Percentiles rank a stretch among this genome's conserved stretches.
phyloP scores from a whole-genome alignment of 345 rosid species.

The Murraya koenigii region DNA sequence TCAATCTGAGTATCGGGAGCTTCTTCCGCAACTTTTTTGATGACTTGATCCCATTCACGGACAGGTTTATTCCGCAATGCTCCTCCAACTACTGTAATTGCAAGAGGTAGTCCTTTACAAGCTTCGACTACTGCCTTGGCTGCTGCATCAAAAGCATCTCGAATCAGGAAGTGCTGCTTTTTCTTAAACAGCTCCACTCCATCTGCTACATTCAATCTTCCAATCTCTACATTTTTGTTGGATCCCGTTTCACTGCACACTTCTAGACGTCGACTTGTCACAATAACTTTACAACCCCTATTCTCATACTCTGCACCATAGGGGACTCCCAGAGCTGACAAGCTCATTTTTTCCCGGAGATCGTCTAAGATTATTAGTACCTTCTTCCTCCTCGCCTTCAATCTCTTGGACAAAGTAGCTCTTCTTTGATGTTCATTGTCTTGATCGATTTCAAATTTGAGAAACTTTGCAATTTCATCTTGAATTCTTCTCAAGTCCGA shows the following conservation, averaged over 20 bases:
- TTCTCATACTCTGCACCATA: background rate
- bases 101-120: slow-evolving; percentile 24
- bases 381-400: slow-evolving; percentile 8
- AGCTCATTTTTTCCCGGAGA: slow-evolving; percentile 20
- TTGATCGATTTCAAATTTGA: slow-evolving; percentile 12
- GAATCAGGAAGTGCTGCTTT: slow-evolving; percentile 1
- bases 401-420: background rate
- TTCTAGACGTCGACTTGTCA: slow-evolving; percentile 11
- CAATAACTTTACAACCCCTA: slow-evolving; percentile 21
- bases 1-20: background rate
- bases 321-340: slow-evolving; percentile 23
- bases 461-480: slow-evolving; percentile 11
- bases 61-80: background rate
- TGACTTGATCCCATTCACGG: slow-evolving; percentile 14
- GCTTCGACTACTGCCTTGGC: background rate
- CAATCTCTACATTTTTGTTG: background rate
- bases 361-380: slow-evolving; percentile 33
- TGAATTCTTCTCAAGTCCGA: slow-evolving; percentile 16
- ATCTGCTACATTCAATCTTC: slow-evolving; percentile 11
- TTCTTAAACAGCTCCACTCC: slow-evolving; percentile 22
- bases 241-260: slow-evolving; percentile 17
- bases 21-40: background rate
- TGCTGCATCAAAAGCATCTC: background rate
- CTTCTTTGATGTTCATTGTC: slow-evolving; percentile 12
- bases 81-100: slow-evolving; percentile 1